Evolutionary conservation across 371 early-diverging fungal species (phyloP), one percentile per base, ranked within the genome.

Genomic region (Zychaea mexicana): DNA sequence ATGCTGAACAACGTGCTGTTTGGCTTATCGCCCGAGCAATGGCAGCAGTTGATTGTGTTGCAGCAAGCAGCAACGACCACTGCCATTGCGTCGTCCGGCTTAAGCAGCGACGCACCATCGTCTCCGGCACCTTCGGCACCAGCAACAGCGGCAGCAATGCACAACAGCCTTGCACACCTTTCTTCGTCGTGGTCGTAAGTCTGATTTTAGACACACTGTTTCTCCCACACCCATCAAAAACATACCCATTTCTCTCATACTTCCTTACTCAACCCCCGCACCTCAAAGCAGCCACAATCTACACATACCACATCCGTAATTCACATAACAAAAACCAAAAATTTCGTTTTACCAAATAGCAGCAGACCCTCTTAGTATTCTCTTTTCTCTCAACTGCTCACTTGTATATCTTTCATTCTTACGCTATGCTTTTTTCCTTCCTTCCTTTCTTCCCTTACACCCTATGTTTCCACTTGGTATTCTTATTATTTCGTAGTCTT

Each of bases 81-180:
- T 19, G 32, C 57, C 52, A 38, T 62, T 47, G 28, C 64, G 63
- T 4, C 70, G 61, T 19, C 46, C 46, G 22, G 59, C 45, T 15
- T 52, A 57, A 22, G n/a, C 57, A 59, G 30, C 59, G 36, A 27
- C 62, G 47, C 2, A 47, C 17, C 38, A 3, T 6, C 10, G 4
- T 46, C 63, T 28, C 45, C 52, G 4, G 33, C 59, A 2, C 28
- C 31, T 3, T 47, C 57, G 21, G 22, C 59, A 12, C 52, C 52
- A 39, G 26, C 31, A 19, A 22, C 22, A 42, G 15, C 42, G 0
- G 42, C 15, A 4, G 42, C n/a, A 17, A 4, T 12, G 10, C 49
- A 49, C 3, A 49, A 22, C 24, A 49, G 24, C 22, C 22, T 22
- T 22, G 49, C 49, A 4, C 22, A 19, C 24, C 5, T 49, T 24